phyloP scores from a whole-genome alignment of 2,329 filamentous ascomycete genomes.

The Trematosphaeria pertusa region DNA sequence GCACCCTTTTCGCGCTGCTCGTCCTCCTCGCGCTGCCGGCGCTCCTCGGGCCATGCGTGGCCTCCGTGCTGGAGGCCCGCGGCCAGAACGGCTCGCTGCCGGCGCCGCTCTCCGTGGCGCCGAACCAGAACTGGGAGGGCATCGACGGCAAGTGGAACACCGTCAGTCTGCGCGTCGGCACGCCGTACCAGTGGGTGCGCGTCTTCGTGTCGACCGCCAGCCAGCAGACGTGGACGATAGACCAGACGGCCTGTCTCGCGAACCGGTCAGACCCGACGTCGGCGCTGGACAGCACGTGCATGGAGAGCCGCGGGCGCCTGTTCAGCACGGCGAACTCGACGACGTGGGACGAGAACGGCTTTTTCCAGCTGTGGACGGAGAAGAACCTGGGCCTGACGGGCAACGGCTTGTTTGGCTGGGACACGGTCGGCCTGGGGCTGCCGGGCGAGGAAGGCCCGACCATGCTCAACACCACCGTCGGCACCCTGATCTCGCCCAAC shows the following conservation, averaged over 20 bases:
- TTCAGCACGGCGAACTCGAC: conserved; percentile 63
- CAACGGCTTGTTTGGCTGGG: conserved; percentile 70
- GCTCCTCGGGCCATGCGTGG: conserved; percentile 24
- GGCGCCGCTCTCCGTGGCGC: conserved; percentile 40
- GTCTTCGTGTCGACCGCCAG: conserved; percentile 70
- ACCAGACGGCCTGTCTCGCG: conserved; percentile 38
- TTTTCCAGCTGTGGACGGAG: conserved; percentile 66
- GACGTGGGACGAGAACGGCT: conserved; percentile 66
- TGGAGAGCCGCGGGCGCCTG: conserved; percentile 63
- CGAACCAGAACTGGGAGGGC: conserved; percentile 48
- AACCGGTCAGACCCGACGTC: conserved; percentile 56
- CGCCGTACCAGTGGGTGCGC: conserved; percentile 60
- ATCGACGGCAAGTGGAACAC: conserved; percentile 67
- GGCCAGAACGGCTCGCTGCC: conserved; percentile 34
- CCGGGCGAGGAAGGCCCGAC: conserved; percentile 49
- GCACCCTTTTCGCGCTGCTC: conserved; percentile 18
- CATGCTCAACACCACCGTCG: conserved; percentile 52
- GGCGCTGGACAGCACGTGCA: conserved; percentile 53
- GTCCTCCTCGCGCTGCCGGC: conserved; percentile 8
- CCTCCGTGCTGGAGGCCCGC: conserved; percentile 27
- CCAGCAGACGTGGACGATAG: conserved; percentile 74
- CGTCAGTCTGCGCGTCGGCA: conserved; percentile 66
- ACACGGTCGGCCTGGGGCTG: conserved; percentile 52
- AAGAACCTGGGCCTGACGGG: conserved; percentile 63
- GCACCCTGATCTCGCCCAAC: conserved; percentile 47